Percentiles rank a stretch among this genome's conserved stretches.
These are phyloP conservation scores for Puccinia horiana DNA, from an alignment of 1,284 basidiomycete genomes.

Conservation along the genomic window DNA sequence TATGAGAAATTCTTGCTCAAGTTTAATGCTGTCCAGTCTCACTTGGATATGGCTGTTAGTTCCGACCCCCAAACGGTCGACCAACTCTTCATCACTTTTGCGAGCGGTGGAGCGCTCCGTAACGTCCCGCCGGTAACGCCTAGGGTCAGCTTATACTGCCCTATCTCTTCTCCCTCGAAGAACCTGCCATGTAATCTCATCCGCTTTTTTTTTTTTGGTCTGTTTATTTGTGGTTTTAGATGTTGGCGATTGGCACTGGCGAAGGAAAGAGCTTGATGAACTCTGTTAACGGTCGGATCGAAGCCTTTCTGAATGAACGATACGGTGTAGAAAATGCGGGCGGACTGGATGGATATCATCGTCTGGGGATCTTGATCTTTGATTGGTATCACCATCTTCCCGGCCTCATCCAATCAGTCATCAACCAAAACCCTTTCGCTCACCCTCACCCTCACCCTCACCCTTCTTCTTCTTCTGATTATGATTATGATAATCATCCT, in stretches of 20 bases:
- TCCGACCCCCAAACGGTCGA: constrained; percentile 36
- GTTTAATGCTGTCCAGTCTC: constrained; percentile 50
- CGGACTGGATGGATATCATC: not conserved
- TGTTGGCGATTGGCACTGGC: constrained; percentile 29
- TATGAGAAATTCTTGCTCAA: constrained; percentile 51
- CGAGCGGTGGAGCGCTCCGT: constrained; percentile 50
- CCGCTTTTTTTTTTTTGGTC: not conserved
- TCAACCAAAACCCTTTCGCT: constrained; percentile 1
- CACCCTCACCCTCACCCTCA: not conserved
- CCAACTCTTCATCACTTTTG: constrained; percentile 54
- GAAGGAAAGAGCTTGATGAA: not conserved
- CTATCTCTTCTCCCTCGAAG: not conserved
- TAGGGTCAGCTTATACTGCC: constrained; percentile 1
- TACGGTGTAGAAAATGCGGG: not conserved
- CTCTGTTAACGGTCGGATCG: constrained; percentile 17
- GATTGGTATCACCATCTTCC: constrained; percentile 38
- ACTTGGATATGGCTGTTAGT: constrained; percentile 49
- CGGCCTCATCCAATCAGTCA: constrained; percentile 19
- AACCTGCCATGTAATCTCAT: too few species aligned
- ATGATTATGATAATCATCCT: too few species aligned
- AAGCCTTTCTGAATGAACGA: not conserved
- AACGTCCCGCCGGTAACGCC: constrained; percentile 39
- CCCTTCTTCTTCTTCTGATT: not conserved
- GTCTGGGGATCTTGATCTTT: constrained; percentile 35
- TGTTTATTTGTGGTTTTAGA: constrained; percentile 3